Percentiles rank a stretch among this genome's conserved stretches.
phyloP scores from a whole-genome alignment of 163 green algal species.

The Chlamydomonas reinhardtii region DNA sequence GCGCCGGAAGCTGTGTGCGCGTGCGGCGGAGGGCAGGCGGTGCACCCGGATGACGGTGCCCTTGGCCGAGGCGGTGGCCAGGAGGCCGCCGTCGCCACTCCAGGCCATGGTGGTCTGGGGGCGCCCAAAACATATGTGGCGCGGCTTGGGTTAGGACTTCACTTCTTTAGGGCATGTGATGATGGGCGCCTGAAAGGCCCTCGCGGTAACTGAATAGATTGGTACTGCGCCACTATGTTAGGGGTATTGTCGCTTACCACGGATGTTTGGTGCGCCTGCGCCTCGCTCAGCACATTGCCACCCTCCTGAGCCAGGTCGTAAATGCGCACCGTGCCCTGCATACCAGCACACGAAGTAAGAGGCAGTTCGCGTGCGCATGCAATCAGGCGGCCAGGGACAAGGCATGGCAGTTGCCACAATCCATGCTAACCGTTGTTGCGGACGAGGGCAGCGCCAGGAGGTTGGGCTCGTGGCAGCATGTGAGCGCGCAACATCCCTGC shows the following conservation, averaged over 20 bases:
- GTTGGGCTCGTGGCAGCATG: constrained; percentile 61
- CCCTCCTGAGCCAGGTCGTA: constrained; percentile 69
- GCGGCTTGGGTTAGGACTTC: too few relatives aligned
- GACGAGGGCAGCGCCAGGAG: constrained; percentile 73
- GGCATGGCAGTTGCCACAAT: too few relatives aligned
- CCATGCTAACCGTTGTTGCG: not conserved
- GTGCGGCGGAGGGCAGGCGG: constrained; percentile 19
- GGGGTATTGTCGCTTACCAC: constrained; percentile 58
- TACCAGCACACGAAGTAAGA: too few relatives aligned
- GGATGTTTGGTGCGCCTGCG: constrained; percentile 78
- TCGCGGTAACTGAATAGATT: too few relatives aligned
- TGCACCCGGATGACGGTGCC: constrained; percentile 88
- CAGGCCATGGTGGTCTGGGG: constrained; percentile 64
- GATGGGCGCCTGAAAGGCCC: not conserved
- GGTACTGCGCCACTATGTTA: too few relatives aligned
- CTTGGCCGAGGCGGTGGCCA: constrained; percentile 84
- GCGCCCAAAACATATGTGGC: too few relatives aligned
- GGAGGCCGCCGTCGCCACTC: constrained; percentile 75
- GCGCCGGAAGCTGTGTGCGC: constrained; percentile 51
- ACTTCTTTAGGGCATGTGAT: too few relatives aligned
- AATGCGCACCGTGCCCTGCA: constrained; percentile 67
- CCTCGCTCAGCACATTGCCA: constrained; percentile 73
- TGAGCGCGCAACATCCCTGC: constrained; percentile 66
- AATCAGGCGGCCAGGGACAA: not conserved
- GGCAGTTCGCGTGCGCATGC: not conserved